Evolutionary conservation across 2,329 filamentous ascomycete genomes (phyloP), one percentile per base, ranked within the genome.

Genomic region (Ceratocystiopsis brevicomis): DNA sequence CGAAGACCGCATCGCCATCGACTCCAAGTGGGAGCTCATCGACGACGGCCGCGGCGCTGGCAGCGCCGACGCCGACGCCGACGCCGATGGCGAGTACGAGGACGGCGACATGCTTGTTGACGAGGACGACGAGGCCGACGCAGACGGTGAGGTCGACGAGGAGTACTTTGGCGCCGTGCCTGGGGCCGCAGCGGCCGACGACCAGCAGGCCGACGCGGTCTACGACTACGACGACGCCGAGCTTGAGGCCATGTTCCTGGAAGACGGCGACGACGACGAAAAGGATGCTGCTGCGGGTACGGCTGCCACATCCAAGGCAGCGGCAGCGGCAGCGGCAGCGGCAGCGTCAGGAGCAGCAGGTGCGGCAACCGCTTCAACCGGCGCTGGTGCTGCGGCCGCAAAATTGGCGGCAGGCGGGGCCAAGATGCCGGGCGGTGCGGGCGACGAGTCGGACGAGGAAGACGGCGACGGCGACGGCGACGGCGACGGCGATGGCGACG

Each of bases 11-110:
- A 67, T 68, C 36, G 71, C 76, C 5, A 50, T 67, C 2, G 70
- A 70, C 18, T 73, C 77, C 14, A 67, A 65, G 42, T 81, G 73
- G 52, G 76, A 85, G 53, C 65, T 81, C 53, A 63, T 81, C 41
- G 74, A 81, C 47, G 64, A 76, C 38, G 44, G 44, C 37, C 50
- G 48, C 9, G 38, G 54, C 46, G 17, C 53, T 52, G 38, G 54
- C 56, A 19, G 48, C 44, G 39, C 53, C 13, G 61, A 64, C 30
- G 58, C 62, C 11, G 42, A 17, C 13, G 61, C 76, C 44, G 71
- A 76, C 4, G 19, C 19, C 19, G 19, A 21, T 4, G 19, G 19
- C 19, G 19, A 21, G 19, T 21, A 21, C 19, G 19, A 21, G 19
- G 19, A 21, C 19, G 19, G 19, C 19, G 19, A 21, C 4, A 21